Percentiles rank a stretch among this genome's conserved stretches.
These are phyloP conservation scores for Aspergillus carlsbadensis DNA, from an alignment of 495 filamentous ascomycete species.

Conservation along the genomic window DNA sequence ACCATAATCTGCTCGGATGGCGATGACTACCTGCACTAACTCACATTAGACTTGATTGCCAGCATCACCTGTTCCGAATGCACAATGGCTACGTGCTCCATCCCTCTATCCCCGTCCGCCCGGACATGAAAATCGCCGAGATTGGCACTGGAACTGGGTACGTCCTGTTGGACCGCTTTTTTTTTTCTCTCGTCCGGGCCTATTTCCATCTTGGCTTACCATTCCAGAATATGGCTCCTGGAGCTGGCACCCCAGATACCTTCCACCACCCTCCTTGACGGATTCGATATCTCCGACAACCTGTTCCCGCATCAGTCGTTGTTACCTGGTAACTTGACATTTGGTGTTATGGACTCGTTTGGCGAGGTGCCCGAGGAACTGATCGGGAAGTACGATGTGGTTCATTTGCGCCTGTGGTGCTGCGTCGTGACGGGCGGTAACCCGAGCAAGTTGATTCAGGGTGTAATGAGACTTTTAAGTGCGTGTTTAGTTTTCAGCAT, in stretches of 20 bases:
- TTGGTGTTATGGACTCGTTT: neutral
- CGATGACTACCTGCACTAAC: neutral
- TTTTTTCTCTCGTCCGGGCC: too few species aligned
- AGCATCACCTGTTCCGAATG: conserved; percentile 1
- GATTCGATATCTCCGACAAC: conserved; percentile 6
- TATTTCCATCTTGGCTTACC: too few species aligned
- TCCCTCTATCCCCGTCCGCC: neutral
- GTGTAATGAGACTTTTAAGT: neutral
- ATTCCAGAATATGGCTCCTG: neutral
- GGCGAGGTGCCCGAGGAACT: neutral
- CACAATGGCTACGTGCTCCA: neutral
- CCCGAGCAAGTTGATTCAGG: neutral
- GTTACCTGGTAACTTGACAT: neutral
- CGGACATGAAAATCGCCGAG: neutral
- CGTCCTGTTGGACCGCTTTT: neutral
- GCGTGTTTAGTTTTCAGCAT: too few species aligned
- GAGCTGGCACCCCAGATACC: neutral
- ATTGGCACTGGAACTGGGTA: neutral
- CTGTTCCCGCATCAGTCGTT: neutral
- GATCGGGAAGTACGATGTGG: neutral
- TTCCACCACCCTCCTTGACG: neutral
- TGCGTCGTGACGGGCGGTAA: neutral
- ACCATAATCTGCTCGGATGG: too few species aligned
- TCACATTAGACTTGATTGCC: neutral
- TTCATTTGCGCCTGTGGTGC: conserved; percentile 1